Conservation (phyloP, 192 early-diverging fungal genomes). For the Coemansia sp. region DNA sequence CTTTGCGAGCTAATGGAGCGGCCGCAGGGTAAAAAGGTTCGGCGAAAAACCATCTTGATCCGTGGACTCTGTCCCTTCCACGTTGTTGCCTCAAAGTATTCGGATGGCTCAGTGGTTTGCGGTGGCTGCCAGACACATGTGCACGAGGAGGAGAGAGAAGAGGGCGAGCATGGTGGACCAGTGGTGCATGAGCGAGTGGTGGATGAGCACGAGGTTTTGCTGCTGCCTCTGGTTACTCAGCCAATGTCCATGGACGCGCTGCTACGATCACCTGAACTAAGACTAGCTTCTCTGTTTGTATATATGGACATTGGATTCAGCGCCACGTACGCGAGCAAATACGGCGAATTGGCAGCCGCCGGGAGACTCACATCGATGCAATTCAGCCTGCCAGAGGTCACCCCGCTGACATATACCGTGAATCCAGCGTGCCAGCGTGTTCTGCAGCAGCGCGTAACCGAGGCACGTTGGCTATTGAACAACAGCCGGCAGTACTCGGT, state of each 20-base stretch:
- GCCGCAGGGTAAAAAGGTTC: too few relatives aligned
- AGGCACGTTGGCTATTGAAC: constrained; percentile 15
- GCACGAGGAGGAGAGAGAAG: too few relatives aligned
- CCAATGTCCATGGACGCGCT: constrained; percentile 32
- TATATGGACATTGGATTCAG: constrained; percentile 13
- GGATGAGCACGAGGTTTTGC: neutral
- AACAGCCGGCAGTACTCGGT: constrained; percentile 18
- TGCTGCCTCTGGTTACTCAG: constrained; percentile 16
- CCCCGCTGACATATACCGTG: neutral
- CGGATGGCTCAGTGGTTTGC: neutral
- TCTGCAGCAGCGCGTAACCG: constrained; percentile 12
- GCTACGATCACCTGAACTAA: constrained; percentile 16
- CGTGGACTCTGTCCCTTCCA: constrained; percentile 41
- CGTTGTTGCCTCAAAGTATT: neutral
- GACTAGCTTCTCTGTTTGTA: constrained; percentile 7
- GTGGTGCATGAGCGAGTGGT: too few relatives aligned
- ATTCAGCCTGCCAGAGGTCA: neutral
- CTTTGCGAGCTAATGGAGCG: too few relatives aligned
- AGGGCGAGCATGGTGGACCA: too few relatives aligned
- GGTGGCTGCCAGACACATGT: constrained; percentile 20
- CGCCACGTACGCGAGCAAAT: constrained; percentile 6
- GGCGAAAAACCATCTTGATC: constrained; percentile 8
- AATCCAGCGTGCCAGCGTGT: constrained; percentile 33
- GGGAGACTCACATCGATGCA: neutral
- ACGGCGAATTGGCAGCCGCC: neutral